Conservation (phyloP, 768 basidiomycete species). For the Lepiota venenata region DNA sequence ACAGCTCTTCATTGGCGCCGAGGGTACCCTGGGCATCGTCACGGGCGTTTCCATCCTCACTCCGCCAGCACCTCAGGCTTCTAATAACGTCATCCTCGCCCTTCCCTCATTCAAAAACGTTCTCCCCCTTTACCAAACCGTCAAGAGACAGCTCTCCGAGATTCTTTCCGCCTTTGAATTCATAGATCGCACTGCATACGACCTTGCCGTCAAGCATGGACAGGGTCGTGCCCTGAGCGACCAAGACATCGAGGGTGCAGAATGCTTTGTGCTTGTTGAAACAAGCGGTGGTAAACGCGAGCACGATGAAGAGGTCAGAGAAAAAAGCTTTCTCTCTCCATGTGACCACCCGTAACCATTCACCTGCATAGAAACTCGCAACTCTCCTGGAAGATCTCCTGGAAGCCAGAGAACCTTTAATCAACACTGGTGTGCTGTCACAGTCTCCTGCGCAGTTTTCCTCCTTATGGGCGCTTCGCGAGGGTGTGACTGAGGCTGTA, state of each 20-base stretch:
- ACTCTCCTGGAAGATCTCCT: slow-evolving; percentile 76
- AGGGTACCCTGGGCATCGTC: slow-evolving; percentile 94
- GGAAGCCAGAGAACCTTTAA: slow-evolving; percentile 67
- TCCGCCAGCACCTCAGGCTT: slow-evolving; percentile 75
- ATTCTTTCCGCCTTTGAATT: slow-evolving; percentile 98
- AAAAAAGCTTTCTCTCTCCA: slow-evolving; percentile 9
- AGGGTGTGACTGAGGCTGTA: slow-evolving; percentile 88
- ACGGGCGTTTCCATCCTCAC: slow-evolving; percentile 95
- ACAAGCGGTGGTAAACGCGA: slow-evolving; percentile 91
- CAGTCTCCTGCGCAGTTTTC: slow-evolving; percentile 89
- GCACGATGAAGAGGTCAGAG: slow-evolving; percentile 84
- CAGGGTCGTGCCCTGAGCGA: slow-evolving; percentile 75
- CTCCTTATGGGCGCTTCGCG: slow-evolving; percentile 88
- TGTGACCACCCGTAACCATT: background rate
- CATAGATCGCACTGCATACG: slow-evolving; percentile 84
- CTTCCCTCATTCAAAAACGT: slow-evolving; percentile 86
- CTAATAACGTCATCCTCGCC: slow-evolving; percentile 90
- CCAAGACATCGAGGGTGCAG: slow-evolving; percentile 70
- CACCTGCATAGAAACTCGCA: slow-evolving; percentile 69
- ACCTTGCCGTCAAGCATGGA: slow-evolving; percentile 80
- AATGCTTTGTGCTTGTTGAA: slow-evolving; percentile 91
- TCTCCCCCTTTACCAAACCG: slow-evolving; percentile 77
- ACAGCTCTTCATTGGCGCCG: slow-evolving; percentile 96
- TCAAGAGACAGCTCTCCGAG: slow-evolving; percentile 83
- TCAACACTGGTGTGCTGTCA: slow-evolving; percentile 88